Base-by-base conservation (phyloP, 1,284 basidiomycete genomes). In the Cryptococcus sp. region DNA sequence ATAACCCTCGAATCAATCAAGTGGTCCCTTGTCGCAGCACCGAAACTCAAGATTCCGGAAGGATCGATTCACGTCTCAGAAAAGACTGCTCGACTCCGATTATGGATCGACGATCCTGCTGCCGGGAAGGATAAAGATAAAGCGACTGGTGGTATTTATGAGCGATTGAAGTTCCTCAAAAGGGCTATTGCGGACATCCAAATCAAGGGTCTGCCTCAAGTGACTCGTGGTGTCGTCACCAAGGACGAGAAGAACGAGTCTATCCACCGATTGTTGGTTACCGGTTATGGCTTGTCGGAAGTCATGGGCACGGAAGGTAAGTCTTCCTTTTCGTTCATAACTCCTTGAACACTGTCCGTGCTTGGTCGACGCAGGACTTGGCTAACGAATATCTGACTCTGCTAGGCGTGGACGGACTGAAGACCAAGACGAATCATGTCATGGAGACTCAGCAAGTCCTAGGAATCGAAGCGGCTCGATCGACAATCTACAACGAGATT, bases 241-340 rank as follows among this genome's bases (percentile, higher is more conserved):
- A 88, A 89, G 64, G 85, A 89, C 51, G 87, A 91, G 61, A 90
- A 91, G 70, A 60, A 68, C 46, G 60, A 69, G 25, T 57, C 50
- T 16, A 55, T 54, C 47, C 64, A 66, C 55, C 71, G 77, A 56
- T 80, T 97, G 8, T 84, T 98, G 7, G 91, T 96, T 1, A 93
- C 98, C 82, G 96, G 96, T 10, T 96, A 99, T 77, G 96, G 96
- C n/a, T 81, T 99, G 60, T 88, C 92, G 69, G 91, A 92, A 71
- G 95, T 97, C 70, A 99, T 99, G 96, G 89, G 86, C 23, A 97
- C 93, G 0, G 94, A 97, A 80, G 95, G 92, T 91, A 53, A 51
- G 82, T 67, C 8, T 23, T 5, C 19, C 27, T 54, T 25, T 6
- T 25, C 25, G 25, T 25, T 6, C 25, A 25, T 3, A 3, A 3